These are phyloP conservation scores for Mycena citricolor DNA, from an alignment of 1,284 basidiomycete genomes.

Conservation along the genomic window DNA sequence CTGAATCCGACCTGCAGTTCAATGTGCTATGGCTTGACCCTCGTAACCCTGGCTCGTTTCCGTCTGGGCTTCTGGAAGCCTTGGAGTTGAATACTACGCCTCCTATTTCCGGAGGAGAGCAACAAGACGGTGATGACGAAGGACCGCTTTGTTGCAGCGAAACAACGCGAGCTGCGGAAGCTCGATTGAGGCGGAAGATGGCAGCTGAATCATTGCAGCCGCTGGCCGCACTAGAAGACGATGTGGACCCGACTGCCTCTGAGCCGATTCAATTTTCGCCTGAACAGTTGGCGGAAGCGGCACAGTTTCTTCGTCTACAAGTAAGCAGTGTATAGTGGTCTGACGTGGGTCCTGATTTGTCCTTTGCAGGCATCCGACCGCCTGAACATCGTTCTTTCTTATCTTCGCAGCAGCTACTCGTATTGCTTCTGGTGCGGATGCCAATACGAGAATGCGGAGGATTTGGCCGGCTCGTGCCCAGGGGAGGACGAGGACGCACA, in stretches of 20 bases:
- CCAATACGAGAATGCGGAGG: conserved; percentile 61
- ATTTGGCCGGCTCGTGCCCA: conserved; percentile 69
- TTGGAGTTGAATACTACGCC: conserved; percentile 43
- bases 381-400: conserved; percentile 64
- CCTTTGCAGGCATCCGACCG: conserved; percentile 63
- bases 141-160: no score
- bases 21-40: conserved; percentile 78
- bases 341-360: no score
- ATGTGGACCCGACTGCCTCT: conserved; percentile 29
- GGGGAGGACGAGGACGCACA: conserved; percentile 78
- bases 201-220: conserved; percentile 63
- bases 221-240: conserved; percentile 34
- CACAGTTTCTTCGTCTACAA: conserved; percentile 64
- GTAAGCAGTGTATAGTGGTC: no score
- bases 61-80: conserved; percentile 59
- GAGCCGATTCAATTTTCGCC: conserved; percentile 42
- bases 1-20: conserved; percentile 51
- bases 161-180: conserved; percentile 43
- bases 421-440: conserved; percentile 91
- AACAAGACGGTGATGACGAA: conserved; percentile 26
- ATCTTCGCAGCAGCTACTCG: conserved; percentile 66
- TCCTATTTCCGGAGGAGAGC: conserved; percentile 27
- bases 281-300: conserved; percentile 63
- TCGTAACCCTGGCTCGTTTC: conserved; percentile 60
- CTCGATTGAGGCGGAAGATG: conserved; percentile 65